Conservation (phyloP, 2,329 filamentous ascomycete species). For the Hypoxylon sp. region DNA sequence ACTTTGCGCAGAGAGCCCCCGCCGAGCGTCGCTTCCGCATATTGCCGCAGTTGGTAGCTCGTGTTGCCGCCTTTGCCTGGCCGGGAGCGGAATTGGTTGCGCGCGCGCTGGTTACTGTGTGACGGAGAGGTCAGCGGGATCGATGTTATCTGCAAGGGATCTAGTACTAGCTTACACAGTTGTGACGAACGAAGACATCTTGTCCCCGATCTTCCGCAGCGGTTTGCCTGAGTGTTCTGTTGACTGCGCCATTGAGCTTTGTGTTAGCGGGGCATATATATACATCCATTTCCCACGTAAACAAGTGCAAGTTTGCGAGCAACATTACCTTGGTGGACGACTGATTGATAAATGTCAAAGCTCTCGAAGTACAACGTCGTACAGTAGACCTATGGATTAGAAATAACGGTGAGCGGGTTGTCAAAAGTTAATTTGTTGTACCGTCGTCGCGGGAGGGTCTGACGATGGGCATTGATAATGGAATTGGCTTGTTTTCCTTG, state of each 20-base stretch:
- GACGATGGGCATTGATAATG: conserved; percentile 35
- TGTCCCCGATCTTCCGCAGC: conserved; percentile 48
- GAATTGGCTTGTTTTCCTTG: conserved; percentile 45
- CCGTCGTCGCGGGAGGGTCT: conserved; percentile 18
- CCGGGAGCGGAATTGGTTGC: conserved; percentile 92
- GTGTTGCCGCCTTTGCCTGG: conserved; percentile 87
- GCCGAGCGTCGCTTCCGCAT: conserved; percentile 96
- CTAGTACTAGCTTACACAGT: conserved; percentile 62
- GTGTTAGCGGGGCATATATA: conserved; percentile 49
- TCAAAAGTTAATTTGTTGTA: conserved; percentile 17
- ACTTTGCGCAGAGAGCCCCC: conserved; percentile 96
- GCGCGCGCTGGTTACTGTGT: conserved; percentile 84
- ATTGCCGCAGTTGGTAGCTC: conserved; percentile 93
- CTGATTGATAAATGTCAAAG: conserved; percentile 2
- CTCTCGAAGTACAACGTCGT: conserved; percentile 8
- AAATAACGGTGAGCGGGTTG: conserved; percentile 4
- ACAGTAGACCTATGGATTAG: conserved; percentile 12
- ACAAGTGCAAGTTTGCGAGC: too few species aligned
- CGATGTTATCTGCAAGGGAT: conserved; percentile 54
- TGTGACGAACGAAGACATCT: conserved; percentile 84
- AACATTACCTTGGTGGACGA: conserved; percentile 1
- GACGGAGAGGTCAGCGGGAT: conserved; percentile 26
- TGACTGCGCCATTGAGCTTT: conserved; percentile 45
- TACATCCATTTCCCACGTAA: too few species aligned
- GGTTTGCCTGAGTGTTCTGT: conserved; percentile 33